A percentile compares a stretch with the other conserved stretches of the same genome.
Conservation (phyloP, 1,139 yeast genomes). For the Suhomyces bribrorum region DNA sequence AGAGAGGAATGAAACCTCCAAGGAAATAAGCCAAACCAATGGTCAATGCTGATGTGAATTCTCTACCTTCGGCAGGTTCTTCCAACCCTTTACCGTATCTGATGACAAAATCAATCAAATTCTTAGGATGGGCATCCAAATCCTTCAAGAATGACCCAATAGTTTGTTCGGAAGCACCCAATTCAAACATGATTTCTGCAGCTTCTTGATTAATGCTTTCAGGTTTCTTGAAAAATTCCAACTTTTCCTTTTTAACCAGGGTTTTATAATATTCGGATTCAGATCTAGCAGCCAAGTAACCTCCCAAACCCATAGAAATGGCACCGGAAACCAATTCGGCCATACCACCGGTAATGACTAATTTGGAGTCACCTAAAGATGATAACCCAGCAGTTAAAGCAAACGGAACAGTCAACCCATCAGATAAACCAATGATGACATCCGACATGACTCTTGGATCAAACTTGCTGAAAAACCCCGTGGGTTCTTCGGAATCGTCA, state of each 20-base stretch:
- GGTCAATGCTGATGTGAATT: conserved; percentile 72
- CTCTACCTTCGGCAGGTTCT: conserved; percentile 80
- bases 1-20: conserved; percentile 79
- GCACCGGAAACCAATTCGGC: conserved; percentile 84
- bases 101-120: conserved; percentile 69
- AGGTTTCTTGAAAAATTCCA: conserved; percentile 65
- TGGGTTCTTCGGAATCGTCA: conserved; percentile 23
- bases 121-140: conserved; percentile 66
- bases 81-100: conserved; percentile 75
- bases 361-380: conserved; percentile 69
- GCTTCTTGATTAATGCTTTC: conserved; percentile 65
- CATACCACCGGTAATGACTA: conserved; percentile 84
- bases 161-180: conserved; percentile 69
- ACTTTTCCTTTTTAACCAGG: conserved; percentile 71
- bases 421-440: conserved; percentile 74
- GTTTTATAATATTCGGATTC: conserved; percentile 70
- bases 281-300: conserved; percentile 78
- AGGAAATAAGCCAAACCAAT: conserved; percentile 74
- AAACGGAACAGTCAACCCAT: conserved; percentile 82
- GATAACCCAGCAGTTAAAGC: conserved; percentile 83
- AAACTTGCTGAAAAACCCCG: conserved; percentile 43
- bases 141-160: conserved; percentile 66
- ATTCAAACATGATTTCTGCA: conserved; percentile 68
- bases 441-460: conserved; percentile 82
- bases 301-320: conserved; percentile 85